Conservation (phyloP, 306 rosid species). For the Lathyrus oleraceus region DNA sequence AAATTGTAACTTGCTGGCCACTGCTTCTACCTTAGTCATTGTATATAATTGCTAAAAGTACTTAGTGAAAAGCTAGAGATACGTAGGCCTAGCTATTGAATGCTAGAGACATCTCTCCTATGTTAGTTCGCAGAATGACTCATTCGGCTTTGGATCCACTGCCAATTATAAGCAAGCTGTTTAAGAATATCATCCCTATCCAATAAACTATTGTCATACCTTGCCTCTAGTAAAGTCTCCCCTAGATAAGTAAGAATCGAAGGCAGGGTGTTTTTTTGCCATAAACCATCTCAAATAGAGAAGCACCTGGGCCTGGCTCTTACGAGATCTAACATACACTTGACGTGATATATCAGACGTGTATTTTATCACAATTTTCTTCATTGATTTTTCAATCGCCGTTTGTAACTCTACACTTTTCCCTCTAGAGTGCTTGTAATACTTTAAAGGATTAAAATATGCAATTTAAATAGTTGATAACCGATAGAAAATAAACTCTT, state of each 20-base stretch:
- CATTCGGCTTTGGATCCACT: background rate
- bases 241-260: background rate
- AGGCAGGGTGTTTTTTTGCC: background rate
- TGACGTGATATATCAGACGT: background rate
- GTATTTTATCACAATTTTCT: background rate
- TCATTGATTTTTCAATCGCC: slow-evolving; percentile 3
- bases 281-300: slow-evolving; percentile 4
- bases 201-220: background rate
- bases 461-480: background rate
- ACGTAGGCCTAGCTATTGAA: background rate
- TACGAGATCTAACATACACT: background rate
- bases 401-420: background rate
- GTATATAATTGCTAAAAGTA: background rate
- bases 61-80: background rate
- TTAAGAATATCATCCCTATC: background rate
- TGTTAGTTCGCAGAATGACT: background rate
- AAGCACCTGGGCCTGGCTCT: background rate
- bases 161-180: background rate
- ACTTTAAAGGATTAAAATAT: background rate
- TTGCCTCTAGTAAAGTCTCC: background rate
- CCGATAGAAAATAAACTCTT: slow-evolving; percentile 12
- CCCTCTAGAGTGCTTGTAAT: slow-evolving; percentile 2
- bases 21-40: background rate
- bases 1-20: background rate
- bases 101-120: background rate